Percentiles rank a stretch among this genome's conserved stretches.
phyloP scores from a whole-genome alignment of 495 filamentous ascomycete species.

The Geoglossum glabrum region DNA sequence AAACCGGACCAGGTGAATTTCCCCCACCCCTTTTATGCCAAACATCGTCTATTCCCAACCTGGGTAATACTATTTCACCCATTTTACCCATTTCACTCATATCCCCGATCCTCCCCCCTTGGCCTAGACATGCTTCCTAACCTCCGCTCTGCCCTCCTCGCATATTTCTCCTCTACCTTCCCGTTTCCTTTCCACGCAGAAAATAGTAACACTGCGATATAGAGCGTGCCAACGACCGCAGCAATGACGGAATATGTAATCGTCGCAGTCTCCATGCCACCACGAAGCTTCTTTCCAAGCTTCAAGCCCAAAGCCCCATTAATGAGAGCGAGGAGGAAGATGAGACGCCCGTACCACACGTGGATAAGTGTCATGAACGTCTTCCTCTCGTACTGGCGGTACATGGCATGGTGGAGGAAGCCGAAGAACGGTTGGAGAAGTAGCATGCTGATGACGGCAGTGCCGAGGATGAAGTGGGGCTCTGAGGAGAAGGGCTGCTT shows the following conservation, averaged over 20 bases:
- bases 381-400: conserved; percentile 24
- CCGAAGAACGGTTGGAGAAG: conserved; percentile 45
- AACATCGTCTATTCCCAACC: too few relatives aligned
- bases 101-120: neutral
- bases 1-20: too few relatives aligned
- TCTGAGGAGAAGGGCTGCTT: conserved; percentile 9
- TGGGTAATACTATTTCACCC: too few relatives aligned
- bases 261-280: neutral
- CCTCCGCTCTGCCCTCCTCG: neutral
- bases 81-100: neutral
- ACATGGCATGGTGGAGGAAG: conserved; percentile 40
- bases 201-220: neutral
- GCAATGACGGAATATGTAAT: conserved; percentile 2
- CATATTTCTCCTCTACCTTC: neutral
- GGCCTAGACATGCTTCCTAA: neutral
- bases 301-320: neutral
- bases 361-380: conserved; percentile 37
- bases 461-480: conserved; percentile 32
- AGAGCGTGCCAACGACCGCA: neutral
- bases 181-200: neutral
- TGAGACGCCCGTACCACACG: conserved; percentile 45
- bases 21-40: too few relatives aligned
- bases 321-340: conserved; percentile 40
- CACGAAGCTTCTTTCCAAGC: neutral
- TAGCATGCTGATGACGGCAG: conserved; percentile 35